Base-by-base conservation (phyloP, 441 rosid genomes). In the Eruca vesicaria region DNA sequence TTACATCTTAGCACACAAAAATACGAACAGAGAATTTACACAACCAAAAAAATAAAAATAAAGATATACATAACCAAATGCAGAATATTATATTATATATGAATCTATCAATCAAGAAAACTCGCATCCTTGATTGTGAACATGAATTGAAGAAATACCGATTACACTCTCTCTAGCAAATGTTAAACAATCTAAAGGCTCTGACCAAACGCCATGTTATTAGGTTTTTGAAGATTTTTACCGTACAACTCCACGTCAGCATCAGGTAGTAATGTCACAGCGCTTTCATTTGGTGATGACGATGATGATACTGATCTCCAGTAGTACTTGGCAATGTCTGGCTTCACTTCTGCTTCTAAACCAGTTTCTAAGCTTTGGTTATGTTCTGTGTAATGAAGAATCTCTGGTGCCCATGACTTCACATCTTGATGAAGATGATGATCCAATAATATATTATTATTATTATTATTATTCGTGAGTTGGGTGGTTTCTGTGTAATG, bases 281-380 rank as follows among this genome's bases (percentile, higher is more conserved):
- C 78, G 58, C 57, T 64, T 78, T 72, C 78, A 32, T 72, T 78
- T 78, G 81, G 78, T 32, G 73, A 65, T 14, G 80, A 12, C 10
- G 48, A 63, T 6, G 66, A 76, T 43, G 71, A 69, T 56, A 58
- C 29, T 65, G 76, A 61, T 78, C 62, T 73, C 81, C 81, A 78
- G 67, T 78, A 62, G 53, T 62, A 72, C 19, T 68, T 78, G 43
- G 73, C 52, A 41, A 73, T 72, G 56, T 73, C 81, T 68, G 81
- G 81, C 74, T 78, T 78, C 67, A 78, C 78, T 62, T 78, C 78
- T 53, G 74, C 55, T 66, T 72, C 70, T 32, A 78, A 68, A 35
- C 69, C 65, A 67, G 65, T 62, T 29, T 77, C 73, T 33, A 64
- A 35, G 58, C 65, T 75, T 75, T 62, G 79, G 74, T 68, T 67